phyloP scores from a whole-genome alignment of 2,329 filamentous ascomycete genomes.

The Phialocephala sp. region DNA sequence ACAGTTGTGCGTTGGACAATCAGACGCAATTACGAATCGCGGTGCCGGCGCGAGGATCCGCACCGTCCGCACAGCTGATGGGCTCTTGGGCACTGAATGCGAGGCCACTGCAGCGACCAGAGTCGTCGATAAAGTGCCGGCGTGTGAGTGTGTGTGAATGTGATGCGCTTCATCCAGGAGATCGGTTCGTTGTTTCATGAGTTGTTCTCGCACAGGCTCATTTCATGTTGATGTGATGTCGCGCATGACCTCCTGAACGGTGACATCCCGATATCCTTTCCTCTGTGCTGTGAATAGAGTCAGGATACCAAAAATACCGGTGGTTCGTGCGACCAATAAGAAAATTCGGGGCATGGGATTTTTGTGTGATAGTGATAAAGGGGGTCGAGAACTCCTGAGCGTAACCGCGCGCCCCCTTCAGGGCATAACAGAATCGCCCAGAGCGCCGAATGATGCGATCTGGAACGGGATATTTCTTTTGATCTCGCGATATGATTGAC shows the following conservation, averaged over 20 bases:
- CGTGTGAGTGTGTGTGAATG: conserved; percentile 10
- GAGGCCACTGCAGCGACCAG: conserved; percentile 1
- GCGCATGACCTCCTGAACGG: conserved; percentile 20
- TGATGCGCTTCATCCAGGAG: conserved; percentile 15
- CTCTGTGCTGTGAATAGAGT: conserved; percentile 6
- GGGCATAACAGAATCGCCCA: conserved; percentile 1
- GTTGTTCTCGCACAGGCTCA: conserved; percentile 19
- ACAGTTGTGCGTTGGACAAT: not conserved
- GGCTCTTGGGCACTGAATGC: conserved; percentile 2
- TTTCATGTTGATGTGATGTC: conserved; percentile 7
- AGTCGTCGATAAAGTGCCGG: conserved; percentile 12
- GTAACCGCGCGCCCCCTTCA: conserved; percentile 14
- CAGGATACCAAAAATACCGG: conserved; percentile 9
- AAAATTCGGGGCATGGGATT: conserved; percentile 19
- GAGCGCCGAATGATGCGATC: conserved; percentile 4
- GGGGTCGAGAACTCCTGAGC: conserved; percentile 9
- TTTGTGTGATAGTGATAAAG: conserved; percentile 19
- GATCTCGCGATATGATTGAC: conserved; percentile 2
- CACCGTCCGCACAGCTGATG: not conserved
- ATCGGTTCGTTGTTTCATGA: conserved; percentile 29
- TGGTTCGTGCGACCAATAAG: conserved; percentile 19
- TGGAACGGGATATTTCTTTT: conserved; percentile 9
- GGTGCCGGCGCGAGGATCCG: conserved; percentile 20
- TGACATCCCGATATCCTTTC: conserved; percentile 3
- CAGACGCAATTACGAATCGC: not conserved